A percentile compares a stretch with the other conserved stretches of the same genome.
phyloP scores from a whole-genome alignment of 768 basidiomycete species.

The Pleurotus ostreatus region DNA sequence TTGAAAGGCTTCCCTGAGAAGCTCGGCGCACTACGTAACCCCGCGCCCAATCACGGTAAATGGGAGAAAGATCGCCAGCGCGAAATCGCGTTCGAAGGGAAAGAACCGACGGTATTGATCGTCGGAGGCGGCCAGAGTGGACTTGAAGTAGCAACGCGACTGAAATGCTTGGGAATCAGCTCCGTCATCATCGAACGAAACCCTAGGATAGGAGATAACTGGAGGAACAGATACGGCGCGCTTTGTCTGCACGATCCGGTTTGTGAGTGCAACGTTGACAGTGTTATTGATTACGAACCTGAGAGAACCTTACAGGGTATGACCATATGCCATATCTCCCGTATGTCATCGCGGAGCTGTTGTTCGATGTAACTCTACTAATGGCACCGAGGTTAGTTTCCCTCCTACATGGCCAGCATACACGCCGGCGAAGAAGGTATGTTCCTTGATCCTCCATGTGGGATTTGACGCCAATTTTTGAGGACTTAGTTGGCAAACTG shows the following conservation, averaged over 20 bases:
- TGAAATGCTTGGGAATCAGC: slow-evolving; percentile 54
- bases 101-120: slow-evolving; percentile 56
- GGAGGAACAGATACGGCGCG: slow-evolving; percentile 58
- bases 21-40: slow-evolving; percentile 40
- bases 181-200: slow-evolving; percentile 58
- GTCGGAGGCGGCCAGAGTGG: slow-evolving; percentile 69
- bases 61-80: slow-evolving; percentile 46
- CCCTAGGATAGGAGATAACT: slow-evolving; percentile 51
- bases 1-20: slow-evolving; percentile 51
- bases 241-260: slow-evolving; percentile 53
- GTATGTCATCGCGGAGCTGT: slow-evolving; percentile 23
- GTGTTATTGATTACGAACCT: slow-evolving; percentile 1
- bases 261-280: slow-evolving; percentile 28
- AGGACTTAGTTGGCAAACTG: slow-evolving; percentile 65
- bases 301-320: slow-evolving; percentile 21
- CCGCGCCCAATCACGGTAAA: slow-evolving; percentile 42
- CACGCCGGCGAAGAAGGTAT: slow-evolving; percentile 45
- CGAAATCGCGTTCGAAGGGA: slow-evolving; percentile 42
- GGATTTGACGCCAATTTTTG: no score
- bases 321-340: slow-evolving; percentile 45
- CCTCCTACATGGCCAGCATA: slow-evolving; percentile 57
- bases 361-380: neutral
- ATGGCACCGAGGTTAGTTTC: slow-evolving; percentile 29
- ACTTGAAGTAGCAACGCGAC: slow-evolving; percentile 58
- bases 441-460: neutral